phyloP scores from a whole-genome alignment of 2,329 filamentous ascomycete species.

The Trichoderma cornu-damae region DNA sequence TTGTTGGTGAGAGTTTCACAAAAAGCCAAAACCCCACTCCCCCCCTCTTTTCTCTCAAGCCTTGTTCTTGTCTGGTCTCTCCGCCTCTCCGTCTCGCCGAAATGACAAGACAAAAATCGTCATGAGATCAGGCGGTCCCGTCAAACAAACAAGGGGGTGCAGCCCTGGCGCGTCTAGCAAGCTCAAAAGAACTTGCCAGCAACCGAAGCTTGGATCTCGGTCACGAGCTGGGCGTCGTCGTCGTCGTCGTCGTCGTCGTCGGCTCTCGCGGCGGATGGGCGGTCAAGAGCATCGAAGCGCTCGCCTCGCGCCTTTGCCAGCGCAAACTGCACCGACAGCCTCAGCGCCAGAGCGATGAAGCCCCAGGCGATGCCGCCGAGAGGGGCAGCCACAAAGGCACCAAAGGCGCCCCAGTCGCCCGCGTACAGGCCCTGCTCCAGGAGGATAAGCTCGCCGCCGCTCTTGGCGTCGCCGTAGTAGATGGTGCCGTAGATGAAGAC shows the following conservation, averaged over 20 bases:
- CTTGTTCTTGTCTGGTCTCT: too few species aligned
- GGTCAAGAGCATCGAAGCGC: slow-evolving; percentile 64
- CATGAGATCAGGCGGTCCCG: too few species aligned
- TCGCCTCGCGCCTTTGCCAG: slow-evolving; percentile 53
- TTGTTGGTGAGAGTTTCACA: too few species aligned
- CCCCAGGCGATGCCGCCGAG: slow-evolving; percentile 70
- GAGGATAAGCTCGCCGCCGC: slow-evolving; percentile 64
- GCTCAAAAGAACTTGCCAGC: slow-evolving; percentile 52
- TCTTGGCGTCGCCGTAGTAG: slow-evolving; percentile 64
- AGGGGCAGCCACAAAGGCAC: slow-evolving; percentile 75
- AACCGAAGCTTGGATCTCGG: slow-evolving; percentile 26
- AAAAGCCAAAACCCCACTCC: too few species aligned
- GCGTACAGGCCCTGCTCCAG: slow-evolving; percentile 69
- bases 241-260: slow-evolving; percentile 29
- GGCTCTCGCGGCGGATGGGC: slow-evolving; percentile 34
- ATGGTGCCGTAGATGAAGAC: slow-evolving; percentile 77
- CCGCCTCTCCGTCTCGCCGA: too few species aligned
- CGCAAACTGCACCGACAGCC: slow-evolving; percentile 55
- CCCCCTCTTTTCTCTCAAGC: too few species aligned
- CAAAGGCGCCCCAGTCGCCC: slow-evolving; percentile 76
- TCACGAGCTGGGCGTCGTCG: slow-evolving; percentile 28
- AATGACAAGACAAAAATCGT: too few species aligned
- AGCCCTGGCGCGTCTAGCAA: background rate
- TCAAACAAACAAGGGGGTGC: too few species aligned
- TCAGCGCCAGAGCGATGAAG: slow-evolving; percentile 54